phyloP scores from a whole-genome alignment of 2,329 filamentous ascomycete genomes.

The Paracoccidioides lutzii region DNA sequence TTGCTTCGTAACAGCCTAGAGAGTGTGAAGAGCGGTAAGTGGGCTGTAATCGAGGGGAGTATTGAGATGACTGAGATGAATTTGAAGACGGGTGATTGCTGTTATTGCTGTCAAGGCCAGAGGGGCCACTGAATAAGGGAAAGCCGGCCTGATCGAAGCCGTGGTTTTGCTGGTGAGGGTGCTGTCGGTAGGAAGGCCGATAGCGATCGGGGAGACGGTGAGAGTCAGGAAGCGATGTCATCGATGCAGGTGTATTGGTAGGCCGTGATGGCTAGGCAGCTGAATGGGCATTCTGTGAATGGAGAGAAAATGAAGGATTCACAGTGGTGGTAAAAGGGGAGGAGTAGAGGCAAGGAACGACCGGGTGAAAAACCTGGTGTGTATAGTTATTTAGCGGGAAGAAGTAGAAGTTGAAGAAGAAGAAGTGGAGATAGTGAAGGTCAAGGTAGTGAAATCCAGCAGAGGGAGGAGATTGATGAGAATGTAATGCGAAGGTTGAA shows the following conservation, averaged over 20 bases:
- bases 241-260: conserved; percentile 25
- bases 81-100: no score
- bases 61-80: conserved; percentile 24
- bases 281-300: not conserved
- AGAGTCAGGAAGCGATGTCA: conserved; percentile 32
- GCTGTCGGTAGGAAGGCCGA: conserved; percentile 5
- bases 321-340: not conserved
- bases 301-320: not conserved
- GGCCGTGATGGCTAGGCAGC: conserved; percentile 1
- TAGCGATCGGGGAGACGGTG: not conserved
- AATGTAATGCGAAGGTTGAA: no score
- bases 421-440: conserved; percentile 13
- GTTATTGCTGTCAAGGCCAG: not conserved
- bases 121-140: not conserved
- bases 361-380: not conserved
- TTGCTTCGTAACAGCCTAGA: conserved; percentile 28
- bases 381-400: not conserved
- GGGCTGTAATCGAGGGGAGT: conserved; percentile 34
- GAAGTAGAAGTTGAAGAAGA: not conserved
- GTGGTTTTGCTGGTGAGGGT: conserved; percentile 12
- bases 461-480: no score
- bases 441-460: conserved; percentile 18
- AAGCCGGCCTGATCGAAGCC: not conserved
- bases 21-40: conserved; percentile 34
- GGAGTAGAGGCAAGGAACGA: not conserved